Evolutionary conservation across 129 eudicot genomes (phyloP), one percentile per base, ranked within the genome.

Genomic region (Logfia minima): DNA sequence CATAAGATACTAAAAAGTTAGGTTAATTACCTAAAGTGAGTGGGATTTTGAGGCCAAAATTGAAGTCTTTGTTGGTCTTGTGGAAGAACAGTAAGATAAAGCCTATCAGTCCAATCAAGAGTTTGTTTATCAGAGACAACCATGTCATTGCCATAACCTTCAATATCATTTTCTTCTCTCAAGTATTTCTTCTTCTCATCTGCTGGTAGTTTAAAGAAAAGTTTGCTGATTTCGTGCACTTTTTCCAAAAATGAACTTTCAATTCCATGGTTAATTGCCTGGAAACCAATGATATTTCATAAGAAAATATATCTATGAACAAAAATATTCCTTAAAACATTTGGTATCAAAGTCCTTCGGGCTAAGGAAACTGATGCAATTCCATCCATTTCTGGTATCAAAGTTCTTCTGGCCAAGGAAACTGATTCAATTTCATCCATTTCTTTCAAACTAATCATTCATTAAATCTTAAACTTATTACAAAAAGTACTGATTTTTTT

Each of bases 111-210:
- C 93, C 93, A 86, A 74, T 90, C 93, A 68, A 90, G 81, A 68
- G 83, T 75, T 52, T 90, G 91, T 0, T 79, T 24, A 58, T 88
- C 89, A 3, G 85, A 84, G 18, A 82, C 52, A 61, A 88, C 79
- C 48, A 56, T 78, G 18, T 90, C 96, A 66, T 80, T 86, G 3
- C 96, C 96, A 72, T 90, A 90, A 26, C 96, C 96, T 67, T 90
- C 88, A 73, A 69, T 8, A 32, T 83, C 89, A 55, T 83, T 75
- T 9, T 41, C 66, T 63, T 67, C 52, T 82, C 91, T 80, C 51
- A 71, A 66, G 75, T 56, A 82, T 69, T 81, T 88, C 75, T 63
- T 45, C 77, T 88, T 90, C 80, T 86, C 91, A 32, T 82, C 89
- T 64, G 72, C 41, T 4, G 96, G 79, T 19, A 83, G 81, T 24